Base-by-base conservation (phyloP, 2,329 filamentous ascomycete genomes). In the Sporothrix brasiliensis region DNA sequence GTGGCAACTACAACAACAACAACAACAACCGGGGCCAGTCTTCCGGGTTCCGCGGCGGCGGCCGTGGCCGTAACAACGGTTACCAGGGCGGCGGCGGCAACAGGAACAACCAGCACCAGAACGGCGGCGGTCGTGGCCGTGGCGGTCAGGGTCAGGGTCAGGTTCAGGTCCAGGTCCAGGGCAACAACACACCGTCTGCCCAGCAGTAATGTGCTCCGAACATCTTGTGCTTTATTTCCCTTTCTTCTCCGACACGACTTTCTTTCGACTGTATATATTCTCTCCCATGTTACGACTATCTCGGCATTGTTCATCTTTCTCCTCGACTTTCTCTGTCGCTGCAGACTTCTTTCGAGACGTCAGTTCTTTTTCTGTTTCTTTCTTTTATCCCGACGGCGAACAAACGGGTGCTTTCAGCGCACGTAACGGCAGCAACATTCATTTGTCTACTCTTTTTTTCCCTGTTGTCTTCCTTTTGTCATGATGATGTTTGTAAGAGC, bases 1-100 rank as follows among this genome's bases (percentile, higher is more conserved):
- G 71, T 7, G 68, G 70, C 24, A 68, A 53, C 52, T 21, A 66
- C 27, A 52, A 66, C 47, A 50, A 41, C 27, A 52, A 66, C 47
- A 50, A 41, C 27, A 34, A 24, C 24, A 66, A 53, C 63, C 44
- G 60, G 3, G 44, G 44, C 61, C 61, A 49, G 44, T 65, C 61
- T 14, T 65, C 61, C 4, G 61, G 61, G 9, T 65, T 65, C 61
- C 61, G 61, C n/a, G 58, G 58, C 58, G 61, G 61, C 44, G 41
- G 44, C 16, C 41, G 61, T 30, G 61, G 61, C 44, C 41, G 61
- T 13, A 49, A 50, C 61, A 65, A 14, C 24, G 61, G 44, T 21
- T 65, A 65, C 61, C 61, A 50, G 44, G 39, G 58, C 39, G n/a
- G 58, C 21, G 13, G n/a, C 39, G 13, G n/a, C 34, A 63, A 63